Evolutionary conservation across 176 grass and related monocot species (phyloP), one percentile per base, ranked within the genome.

Genomic region (Paspalum notatum): DNA sequence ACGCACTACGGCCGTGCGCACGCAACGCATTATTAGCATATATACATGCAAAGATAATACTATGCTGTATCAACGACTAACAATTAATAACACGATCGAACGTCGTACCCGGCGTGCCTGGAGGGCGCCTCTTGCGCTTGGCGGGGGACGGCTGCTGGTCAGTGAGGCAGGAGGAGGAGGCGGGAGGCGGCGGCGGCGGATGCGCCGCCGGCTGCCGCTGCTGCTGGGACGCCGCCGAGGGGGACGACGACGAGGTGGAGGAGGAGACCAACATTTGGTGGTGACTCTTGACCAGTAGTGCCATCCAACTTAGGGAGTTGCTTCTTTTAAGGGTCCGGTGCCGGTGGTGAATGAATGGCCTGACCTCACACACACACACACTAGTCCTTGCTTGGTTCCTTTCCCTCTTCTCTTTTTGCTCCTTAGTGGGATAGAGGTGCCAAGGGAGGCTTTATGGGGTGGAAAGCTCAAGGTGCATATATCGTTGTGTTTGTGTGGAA

Each of bases 81-180:
- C 39, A n/a, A 21, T 10, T 5, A 41, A 41, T 24, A 17, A 47
- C n/a, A 69, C 11, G 66, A 44, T 22, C 25, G n/a, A 49, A 15
- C 37, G 21, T 22, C 6, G 11, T 84, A 94, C 92, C 92, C 71
- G 92, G 92, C 13, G 92, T 94, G 61, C 92, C 92, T 3, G 92
- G 89, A 7, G 92, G 92, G 32, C 92, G 83, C 72, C 92, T 40
- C 87, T 97, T 97, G 83, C 84, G 91, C 86, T 91, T 97, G 62
- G 68, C 89, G 27, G 87, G 82, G 63, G 89, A 88, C 11, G 87
- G 75, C 55, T 75, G 70, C 53, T 79, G 82, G 26, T 85, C 87
- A 71, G 77, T 60, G 40, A 64, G 57, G 22, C 68, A 60, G 44
- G 82, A 61, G 20, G 77, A 44, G 20, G 84, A 39, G 7, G 68